Conservation (phyloP, 2,329 filamentous ascomycete genomes). For the Cladosporium sp. region DNA sequence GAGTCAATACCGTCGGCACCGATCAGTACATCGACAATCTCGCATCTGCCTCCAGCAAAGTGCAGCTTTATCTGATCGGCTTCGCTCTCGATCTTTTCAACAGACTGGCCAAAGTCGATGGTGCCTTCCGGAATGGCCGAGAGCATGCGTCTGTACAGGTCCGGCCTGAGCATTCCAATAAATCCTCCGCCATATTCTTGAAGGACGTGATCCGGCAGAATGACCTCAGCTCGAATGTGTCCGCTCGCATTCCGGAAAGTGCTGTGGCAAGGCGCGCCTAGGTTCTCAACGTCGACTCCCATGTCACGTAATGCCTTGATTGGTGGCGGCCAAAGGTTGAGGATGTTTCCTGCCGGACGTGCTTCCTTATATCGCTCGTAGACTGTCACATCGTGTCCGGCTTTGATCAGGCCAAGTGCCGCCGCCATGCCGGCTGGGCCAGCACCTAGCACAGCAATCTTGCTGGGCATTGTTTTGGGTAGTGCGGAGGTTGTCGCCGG, state of each 20-base stretch:
- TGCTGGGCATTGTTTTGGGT: no score
- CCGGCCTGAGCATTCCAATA: no score
- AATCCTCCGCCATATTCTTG: no score
- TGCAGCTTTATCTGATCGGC: background rate
- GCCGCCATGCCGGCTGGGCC: slow-evolving; percentile 29
- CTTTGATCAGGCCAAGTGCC: slow-evolving; percentile 33
- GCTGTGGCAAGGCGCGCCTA: background rate
- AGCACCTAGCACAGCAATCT: slow-evolving; percentile 30
- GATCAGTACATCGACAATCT: slow-evolving; percentile 23
- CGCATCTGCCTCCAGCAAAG: slow-evolving; percentile 14
- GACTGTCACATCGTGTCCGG: slow-evolving; percentile 30
- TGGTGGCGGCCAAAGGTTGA: slow-evolving; percentile 1
- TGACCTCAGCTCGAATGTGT: background rate
- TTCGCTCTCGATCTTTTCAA: slow-evolving; percentile 1
- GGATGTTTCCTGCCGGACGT: background rate
- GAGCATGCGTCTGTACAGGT: no score
- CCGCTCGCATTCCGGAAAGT: background rate
- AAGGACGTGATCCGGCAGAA: no score
- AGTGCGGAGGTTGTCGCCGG: no score
- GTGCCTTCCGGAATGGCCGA: no score
- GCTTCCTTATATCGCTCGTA: slow-evolving; percentile 29
- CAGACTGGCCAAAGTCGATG: no score
- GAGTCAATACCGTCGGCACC: slow-evolving; percentile 32
- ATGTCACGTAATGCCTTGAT: background rate
- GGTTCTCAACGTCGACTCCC: background rate